These are phyloP conservation scores for Colletotrichum gigasporum DNA, from an alignment of 2,329 filamentous ascomycete species.

Conservation along the genomic window DNA sequence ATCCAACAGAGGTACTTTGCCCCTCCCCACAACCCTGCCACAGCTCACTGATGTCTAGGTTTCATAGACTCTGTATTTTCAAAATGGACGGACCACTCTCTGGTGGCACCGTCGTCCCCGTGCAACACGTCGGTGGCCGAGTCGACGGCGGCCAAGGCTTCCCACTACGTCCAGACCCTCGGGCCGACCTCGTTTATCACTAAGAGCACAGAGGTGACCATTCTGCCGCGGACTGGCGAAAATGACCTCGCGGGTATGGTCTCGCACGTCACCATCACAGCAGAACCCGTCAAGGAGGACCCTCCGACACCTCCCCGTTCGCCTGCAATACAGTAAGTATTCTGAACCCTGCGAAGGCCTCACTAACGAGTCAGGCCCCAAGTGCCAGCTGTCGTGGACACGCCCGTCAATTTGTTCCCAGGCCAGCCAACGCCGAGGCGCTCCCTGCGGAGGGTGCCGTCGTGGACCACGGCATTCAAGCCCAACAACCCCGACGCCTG, in stretches of 20 bases:
- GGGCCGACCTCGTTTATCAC: constrained; percentile 54
- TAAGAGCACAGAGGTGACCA: constrained; percentile 48
- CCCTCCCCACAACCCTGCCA: not conserved
- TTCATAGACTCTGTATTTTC: constrained; percentile 54
- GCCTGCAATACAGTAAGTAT: constrained; percentile 40
- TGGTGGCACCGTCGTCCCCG: constrained; percentile 42
- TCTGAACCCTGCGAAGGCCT: not conserved
- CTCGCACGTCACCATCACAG: constrained; percentile 49
- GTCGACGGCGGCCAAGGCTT: constrained; percentile 38
- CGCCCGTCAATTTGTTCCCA: constrained; percentile 30
- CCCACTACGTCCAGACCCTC: constrained; percentile 49
- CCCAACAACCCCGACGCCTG: constrained; percentile 52
- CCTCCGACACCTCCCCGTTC: constrained; percentile 41
- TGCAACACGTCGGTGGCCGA: constrained; percentile 43
- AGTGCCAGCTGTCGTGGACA: constrained; percentile 8
- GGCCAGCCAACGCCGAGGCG: constrained; percentile 9
- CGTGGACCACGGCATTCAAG: constrained; percentile 38
- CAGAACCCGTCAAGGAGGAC: constrained; percentile 38
- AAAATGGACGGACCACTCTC: constrained; percentile 51
- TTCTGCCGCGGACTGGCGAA: constrained; percentile 44
- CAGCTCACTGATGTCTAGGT: constrained; percentile 34
- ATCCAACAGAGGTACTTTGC: constrained; percentile 45
- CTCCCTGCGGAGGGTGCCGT: constrained; percentile 18
- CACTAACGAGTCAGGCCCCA: constrained; percentile 10
- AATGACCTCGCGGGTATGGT: constrained; percentile 44